Evolutionary conservation across 2,329 filamentous ascomycete genomes (phyloP), one percentile per base, ranked within the genome.

Genomic region (Trichoderma harzianum): DNA sequence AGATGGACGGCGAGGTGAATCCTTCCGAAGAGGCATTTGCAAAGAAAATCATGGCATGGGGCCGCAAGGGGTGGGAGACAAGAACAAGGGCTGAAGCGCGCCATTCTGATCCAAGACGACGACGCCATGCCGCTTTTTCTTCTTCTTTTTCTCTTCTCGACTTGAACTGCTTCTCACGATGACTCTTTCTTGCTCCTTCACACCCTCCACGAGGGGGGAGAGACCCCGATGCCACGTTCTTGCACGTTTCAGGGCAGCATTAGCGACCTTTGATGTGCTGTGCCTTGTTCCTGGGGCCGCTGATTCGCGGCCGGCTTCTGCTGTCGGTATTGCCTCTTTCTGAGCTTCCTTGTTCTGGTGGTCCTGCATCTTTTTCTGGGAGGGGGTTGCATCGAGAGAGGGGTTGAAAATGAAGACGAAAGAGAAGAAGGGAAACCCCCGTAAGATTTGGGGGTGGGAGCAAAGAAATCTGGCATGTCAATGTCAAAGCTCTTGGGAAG

Each of bases 211-310:
- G 58, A 36, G 36, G 30, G 36, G 39, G 39, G 7, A n/a, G 28
- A n/a, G 6, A 16, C 64, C 63, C 18, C 32, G 57, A 53, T 72
- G 58, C 71, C 71, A 72, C 66, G 71, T 72, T 72, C 28, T 72
- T 24, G 71, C 71, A 72, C 71, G 71, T 72, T 72, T 72, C 71
- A 70, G 71, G 53, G 71, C 57, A 70, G 68, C 66, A 69, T 68
- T 68, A 68, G 65, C 65, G 65, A 32, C 55, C 51, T 43, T n/a
- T 43, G 39, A 43, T 43, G 53, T 51, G 47, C 51, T 43, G 53
- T 60, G 47, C 51, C 51, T 57, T 68, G 66, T 60, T 21, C 55
- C 55, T 60, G 66, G 66, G 30, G 43, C 43, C 28, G 66, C 21
- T 28, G 64, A n/a, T 30, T 67, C 51, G 51, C 64, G 24, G 66